Base-by-base conservation (phyloP, 345 rosid species). In the Euphorbia lathyris region DNA sequence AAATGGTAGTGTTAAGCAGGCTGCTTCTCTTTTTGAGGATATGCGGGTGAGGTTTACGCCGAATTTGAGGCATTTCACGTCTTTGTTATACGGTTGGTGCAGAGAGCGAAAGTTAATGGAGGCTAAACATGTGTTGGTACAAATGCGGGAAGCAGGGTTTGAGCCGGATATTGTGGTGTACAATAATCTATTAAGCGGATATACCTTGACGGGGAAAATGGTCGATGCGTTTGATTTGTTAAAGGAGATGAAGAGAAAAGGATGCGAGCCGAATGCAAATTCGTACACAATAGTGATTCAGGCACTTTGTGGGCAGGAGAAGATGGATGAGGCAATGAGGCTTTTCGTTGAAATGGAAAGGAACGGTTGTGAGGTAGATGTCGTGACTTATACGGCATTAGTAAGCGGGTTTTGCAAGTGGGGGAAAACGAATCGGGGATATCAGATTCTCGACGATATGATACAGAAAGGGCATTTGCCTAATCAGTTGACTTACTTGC, bases 31-130 rank as follows among this genome's bases (percentile, higher is more conserved):
- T 58, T 92, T 92, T 13, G 91, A 90, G 74, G 97, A 92, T 47
- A 88, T 88, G 90, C 81, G 86, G 56, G 76, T 71, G 53, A 80
- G 78, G 61, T 95, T 95, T 69, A 45, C 58, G 7, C 87, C 89
- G 3, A 80, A 71, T 74, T 80, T 90, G 60, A 75, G 68, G 77
- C 86, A 86, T 77, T 92, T 92, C 52, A 86, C 91, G 13, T 86
- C 86, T 4, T 79, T 95, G 84, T 78, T 94, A 76, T 82, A 82
- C 74, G 99, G 97, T 80, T 92, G 97, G 99, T 95, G 99, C 52
- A 84, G 81, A 42, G 93, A 90, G 83, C 93, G 97, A 74, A 88
- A 85, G 90, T 74, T 92, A 73, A 69, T 88, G 80, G 97, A 95
- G 81, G 99, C 99, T 71, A 86, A 82, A 75, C 79, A 86, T 80